Evolutionary conservation across 495 filamentous ascomycete species (phyloP).

Genomic region (Peziza echinospora): DNA sequence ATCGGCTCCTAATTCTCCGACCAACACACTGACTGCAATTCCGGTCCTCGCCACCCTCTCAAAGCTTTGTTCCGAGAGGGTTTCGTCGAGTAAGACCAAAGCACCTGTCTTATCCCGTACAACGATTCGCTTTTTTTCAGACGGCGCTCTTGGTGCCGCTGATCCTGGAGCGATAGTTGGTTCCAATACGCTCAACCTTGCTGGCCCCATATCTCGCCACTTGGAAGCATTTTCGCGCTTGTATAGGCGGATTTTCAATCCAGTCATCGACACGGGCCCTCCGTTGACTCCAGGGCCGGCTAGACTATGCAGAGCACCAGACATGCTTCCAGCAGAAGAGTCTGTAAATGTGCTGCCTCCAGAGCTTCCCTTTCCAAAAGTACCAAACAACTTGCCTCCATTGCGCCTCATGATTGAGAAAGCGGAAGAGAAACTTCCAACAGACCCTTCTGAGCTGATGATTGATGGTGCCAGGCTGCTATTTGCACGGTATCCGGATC

Average conservation of each 20-base stretch:
- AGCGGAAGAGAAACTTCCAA: slow-evolving; percentile 33
- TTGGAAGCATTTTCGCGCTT: slow-evolving; percentile 49
- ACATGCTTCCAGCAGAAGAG: too few relatives aligned
- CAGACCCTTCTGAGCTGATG: slow-evolving; percentile 36
- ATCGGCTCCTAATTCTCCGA: slow-evolving; percentile 49
- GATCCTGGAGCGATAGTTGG: slow-evolving; percentile 27
- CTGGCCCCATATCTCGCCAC: slow-evolving; percentile 81
- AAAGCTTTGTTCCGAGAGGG: slow-evolving; percentile 64
- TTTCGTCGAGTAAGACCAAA: slow-evolving; percentile 55
- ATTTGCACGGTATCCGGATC: slow-evolving; percentile 18
- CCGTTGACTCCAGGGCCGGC: slow-evolving; percentile 1
- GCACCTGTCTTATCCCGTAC: slow-evolving; percentile 47
- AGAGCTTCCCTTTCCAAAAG: neutral
- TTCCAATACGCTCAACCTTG: slow-evolving; percentile 57
- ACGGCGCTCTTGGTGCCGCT: slow-evolving; percentile 25
- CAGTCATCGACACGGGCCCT: slow-evolving; percentile 3
- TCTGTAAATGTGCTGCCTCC: neutral
- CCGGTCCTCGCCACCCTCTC: slow-evolving; percentile 61
- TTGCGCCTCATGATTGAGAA: slow-evolving; percentile 17
- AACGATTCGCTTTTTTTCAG: slow-evolving; percentile 65
- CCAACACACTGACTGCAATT: slow-evolving; percentile 71
- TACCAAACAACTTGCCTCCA: slow-evolving; percentile 11
- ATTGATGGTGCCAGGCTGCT: slow-evolving; percentile 11
- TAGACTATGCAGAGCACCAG: neutral
- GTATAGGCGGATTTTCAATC: slow-evolving; percentile 62